A percentile compares a stretch with the other conserved stretches of the same genome.
Evolutionary conservation across 805 yeast species (phyloP).

Genomic region (Zygoascus ofunaensis): DNA sequence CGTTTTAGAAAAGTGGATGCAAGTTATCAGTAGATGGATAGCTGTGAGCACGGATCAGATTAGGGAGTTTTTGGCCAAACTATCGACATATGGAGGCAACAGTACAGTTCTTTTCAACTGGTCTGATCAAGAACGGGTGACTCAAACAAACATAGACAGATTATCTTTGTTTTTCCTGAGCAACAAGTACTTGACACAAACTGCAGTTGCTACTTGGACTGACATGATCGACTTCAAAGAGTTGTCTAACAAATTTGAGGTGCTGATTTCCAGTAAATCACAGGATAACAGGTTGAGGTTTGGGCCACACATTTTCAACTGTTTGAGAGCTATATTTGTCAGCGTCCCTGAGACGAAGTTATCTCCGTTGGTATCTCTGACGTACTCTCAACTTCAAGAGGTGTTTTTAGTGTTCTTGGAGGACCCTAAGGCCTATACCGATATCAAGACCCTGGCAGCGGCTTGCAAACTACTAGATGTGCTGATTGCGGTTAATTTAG

Average conservation of each 20-base stretch:
- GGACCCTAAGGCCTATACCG: slow-evolving; percentile 15
- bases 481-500: slow-evolving; percentile 55
- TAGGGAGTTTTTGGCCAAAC: slow-evolving; percentile 36
- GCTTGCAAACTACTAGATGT: slow-evolving; percentile 76
- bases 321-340: slow-evolving; percentile 58
- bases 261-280: slow-evolving; percentile 22
- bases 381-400: slow-evolving; percentile 51
- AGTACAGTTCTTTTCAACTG: slow-evolving; percentile 29
- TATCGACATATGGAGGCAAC: slow-evolving; percentile 47
- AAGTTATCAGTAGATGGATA: slow-evolving; percentile 55
- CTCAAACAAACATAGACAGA: slow-evolving; percentile 49
- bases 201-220: slow-evolving; percentile 34
- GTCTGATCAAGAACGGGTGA: slow-evolving; percentile 58
- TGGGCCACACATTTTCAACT: slow-evolving; percentile 39
- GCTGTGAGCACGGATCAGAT: slow-evolving; percentile 52
- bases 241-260: slow-evolving; percentile 41
- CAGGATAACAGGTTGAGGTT: neutral
- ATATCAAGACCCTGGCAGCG: slow-evolving; percentile 28
- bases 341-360: slow-evolving; percentile 57
- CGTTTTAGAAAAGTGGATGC: slow-evolving; percentile 40
- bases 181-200: slow-evolving; percentile 39
- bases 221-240: slow-evolving; percentile 35
- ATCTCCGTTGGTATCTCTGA: slow-evolving; percentile 56
- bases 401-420: slow-evolving; percentile 35
- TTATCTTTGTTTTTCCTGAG: slow-evolving; percentile 55